Evolutionary conservation across 768 basidiomycete genomes (phyloP), one percentile per base, ranked within the genome.

Genomic region (Panus rudis): DNA sequence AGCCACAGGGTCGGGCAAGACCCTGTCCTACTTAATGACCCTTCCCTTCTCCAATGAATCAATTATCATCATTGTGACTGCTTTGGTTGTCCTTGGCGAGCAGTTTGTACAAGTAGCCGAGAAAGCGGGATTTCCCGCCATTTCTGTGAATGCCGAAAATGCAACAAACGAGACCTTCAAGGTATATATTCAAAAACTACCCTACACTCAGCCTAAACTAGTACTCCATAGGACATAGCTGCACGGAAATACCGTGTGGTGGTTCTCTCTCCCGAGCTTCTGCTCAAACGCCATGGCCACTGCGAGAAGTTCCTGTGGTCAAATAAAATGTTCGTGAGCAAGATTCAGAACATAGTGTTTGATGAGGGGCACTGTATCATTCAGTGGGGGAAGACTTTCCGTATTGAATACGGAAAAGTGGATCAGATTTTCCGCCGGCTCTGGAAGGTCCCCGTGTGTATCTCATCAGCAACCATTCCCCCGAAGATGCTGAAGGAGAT

Each of bases 351-450:
- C 46, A 43, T 67, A 11, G 54, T 59, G 4, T 56, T 67, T 24
- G 68, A 72, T 41, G 66, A 72, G 48, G 68, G 52, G 0, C 69
- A 72, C 37, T 68, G 67, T 40, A 56, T 67, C 16, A 64, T n/a
- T n/a, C n/a, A n/a, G 7, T 39, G 38, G 38, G 38, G 38, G 7
- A 20, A 37, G 12, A 20, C 35, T 12, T 11, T 11, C 19, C 35
- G 35, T 11, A 11, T 19, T 20, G 35, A 37, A 37, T 37, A 37
- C 35, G 19, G 19, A 20, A 11, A 11, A 19, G 35, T 37, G 11
- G 19, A 11, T 11, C 12, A 37, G 11, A 12, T 37, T 37, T 12
- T 20, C 12, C 20, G 11, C 12, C 35, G 20, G 12, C 35, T 37
- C 12, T 19, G 12, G 11, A 19, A 19, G 11, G 19, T 37, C 11